Percentiles rank a stretch among this genome's conserved stretches.
phyloP scores from a whole-genome alignment of 2,329 filamentous ascomycete species.

The Fusarium chlamydosporum region DNA sequence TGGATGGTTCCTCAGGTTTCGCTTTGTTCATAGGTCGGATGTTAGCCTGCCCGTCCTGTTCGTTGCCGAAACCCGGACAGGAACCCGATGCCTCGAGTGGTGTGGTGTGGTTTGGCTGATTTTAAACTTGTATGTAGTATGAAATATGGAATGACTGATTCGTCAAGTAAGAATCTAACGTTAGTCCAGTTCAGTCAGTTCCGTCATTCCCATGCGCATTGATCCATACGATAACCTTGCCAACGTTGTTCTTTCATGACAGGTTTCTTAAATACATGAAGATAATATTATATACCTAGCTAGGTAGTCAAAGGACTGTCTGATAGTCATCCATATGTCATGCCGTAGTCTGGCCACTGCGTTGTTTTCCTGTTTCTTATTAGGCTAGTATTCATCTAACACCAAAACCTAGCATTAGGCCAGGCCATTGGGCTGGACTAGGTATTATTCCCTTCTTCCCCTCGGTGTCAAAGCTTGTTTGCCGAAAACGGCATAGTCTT shows the following conservation, averaged over 20 bases:
- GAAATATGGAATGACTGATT: constrained; percentile 24
- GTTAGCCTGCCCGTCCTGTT: background rate
- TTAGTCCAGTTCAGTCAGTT: background rate
- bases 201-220: constrained; percentile 7
- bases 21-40: background rate
- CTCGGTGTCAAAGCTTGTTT: constrained; percentile 27
- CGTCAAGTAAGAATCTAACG: background rate
- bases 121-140: constrained; percentile 1
- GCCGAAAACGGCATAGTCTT: constrained; percentile 33
- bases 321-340: background rate
- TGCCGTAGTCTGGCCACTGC: constrained; percentile 3
- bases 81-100: background rate
- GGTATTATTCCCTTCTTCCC: background rate
- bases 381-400: background rate
- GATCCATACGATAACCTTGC: constrained; percentile 11
- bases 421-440: background rate
- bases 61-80: background rate
- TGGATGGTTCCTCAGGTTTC: too few species aligned
- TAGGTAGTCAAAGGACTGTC: background rate
- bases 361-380: background rate
- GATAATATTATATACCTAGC: background rate
- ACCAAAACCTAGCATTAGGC: background rate
- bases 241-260: constrained; percentile 17
- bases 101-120: constrained; percentile 4
- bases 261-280: constrained; percentile 1